Conservation (phyloP, 345 rosid species). For the Bretschneidera sinensis region DNA sequence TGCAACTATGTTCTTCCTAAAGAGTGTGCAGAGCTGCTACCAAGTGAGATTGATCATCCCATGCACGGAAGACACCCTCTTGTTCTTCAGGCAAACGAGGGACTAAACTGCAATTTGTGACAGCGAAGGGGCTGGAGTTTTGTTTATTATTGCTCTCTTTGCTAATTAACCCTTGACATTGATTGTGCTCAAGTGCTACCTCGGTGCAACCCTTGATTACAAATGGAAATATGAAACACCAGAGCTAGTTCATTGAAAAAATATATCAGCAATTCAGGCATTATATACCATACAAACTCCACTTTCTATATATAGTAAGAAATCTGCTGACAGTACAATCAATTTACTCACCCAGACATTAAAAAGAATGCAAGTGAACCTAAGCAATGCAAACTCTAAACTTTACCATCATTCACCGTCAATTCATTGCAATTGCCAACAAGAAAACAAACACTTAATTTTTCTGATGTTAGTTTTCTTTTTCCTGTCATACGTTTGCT, state of each 20-base stretch:
- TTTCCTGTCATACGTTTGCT: neutral
- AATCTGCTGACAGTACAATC: neutral
- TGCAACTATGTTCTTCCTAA: conserved; percentile 23
- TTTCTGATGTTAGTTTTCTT: neutral
- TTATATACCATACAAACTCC: neutral
- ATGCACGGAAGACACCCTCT: conserved; percentile 27
- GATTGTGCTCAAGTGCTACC: neutral
- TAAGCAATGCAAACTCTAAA: no score
- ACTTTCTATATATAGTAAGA: neutral
- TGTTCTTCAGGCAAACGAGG: neutral
- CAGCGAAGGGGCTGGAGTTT: conserved; percentile 1
- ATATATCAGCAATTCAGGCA: no score
- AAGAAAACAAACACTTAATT: neutral
- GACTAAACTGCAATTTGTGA: conserved; percentile 16
- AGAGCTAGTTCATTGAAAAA: neutral
- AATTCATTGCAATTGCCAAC: no score
- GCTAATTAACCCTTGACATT: conserved; percentile 17
- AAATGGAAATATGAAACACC: neutral
- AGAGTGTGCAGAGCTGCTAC: conserved; percentile 18
- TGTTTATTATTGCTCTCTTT: conserved; percentile 18
- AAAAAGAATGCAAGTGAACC: no score
- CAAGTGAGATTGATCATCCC: conserved; percentile 12
- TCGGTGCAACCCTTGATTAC: neutral
- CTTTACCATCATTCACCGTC: no score
- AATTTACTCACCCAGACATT: neutral